Percentiles rank a stretch among this genome's conserved stretches.
Conservation (phyloP, 305 asterid genomes). For the Fraxinus platypoda region DNA sequence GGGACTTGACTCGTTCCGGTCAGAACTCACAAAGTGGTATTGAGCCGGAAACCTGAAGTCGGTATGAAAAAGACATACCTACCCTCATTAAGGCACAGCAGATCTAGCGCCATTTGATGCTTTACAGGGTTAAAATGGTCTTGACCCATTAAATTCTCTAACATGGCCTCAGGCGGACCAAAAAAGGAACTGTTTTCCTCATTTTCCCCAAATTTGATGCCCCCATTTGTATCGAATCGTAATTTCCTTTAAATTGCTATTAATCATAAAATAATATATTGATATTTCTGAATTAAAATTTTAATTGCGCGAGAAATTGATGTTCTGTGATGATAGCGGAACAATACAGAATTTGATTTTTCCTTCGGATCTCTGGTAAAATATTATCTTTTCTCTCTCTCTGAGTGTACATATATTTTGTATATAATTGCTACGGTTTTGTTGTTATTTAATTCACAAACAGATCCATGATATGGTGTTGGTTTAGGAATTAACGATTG, state of each 20-base stretch:
- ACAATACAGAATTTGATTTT: slow-evolving; percentile 13
- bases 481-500: not conserved
- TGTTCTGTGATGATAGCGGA: slow-evolving; percentile 9
- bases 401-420: not conserved
- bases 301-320: not conserved
- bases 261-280: not conserved
- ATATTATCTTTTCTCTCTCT: not conserved
- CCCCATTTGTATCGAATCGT: not conserved
- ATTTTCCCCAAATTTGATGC: not conserved
- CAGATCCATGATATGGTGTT: slow-evolving; percentile 7
- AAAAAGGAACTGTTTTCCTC: not conserved
- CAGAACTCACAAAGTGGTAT: too few species aligned
- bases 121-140: not conserved
- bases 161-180: not conserved
- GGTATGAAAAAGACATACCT: not conserved
- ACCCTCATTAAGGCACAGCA: not conserved
- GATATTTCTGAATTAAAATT: not conserved
- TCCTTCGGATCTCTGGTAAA: slow-evolving; percentile 27
- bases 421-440: not conserved
- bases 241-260: not conserved
- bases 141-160: not conserved
- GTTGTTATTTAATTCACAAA: not conserved
- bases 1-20: too few species aligned
- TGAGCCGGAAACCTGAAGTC: not conserved
- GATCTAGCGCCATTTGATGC: not conserved